Evolutionary conservation across 208 protist species (phyloP), one percentile per base, ranked within the genome.

Genomic region (Acanthamoeba lenticulata): DNA sequence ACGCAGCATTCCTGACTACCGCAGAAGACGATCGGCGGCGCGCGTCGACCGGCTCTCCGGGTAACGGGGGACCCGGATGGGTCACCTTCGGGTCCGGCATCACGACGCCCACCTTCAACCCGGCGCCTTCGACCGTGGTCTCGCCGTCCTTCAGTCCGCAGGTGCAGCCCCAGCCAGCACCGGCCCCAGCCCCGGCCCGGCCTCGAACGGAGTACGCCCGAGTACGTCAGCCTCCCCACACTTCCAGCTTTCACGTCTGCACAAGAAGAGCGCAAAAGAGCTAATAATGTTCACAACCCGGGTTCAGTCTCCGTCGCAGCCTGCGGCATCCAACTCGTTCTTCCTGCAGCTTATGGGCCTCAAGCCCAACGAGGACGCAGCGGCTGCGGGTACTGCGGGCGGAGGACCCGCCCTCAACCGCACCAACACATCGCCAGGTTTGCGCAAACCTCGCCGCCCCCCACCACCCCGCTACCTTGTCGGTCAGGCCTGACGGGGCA

Each of bases 301-400:
- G 52, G 11, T 69, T 69, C 29, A n/a, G 60, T 34, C 27, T 36
- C 67, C 67, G 11, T 77, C 67, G 36, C 32, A 38, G 32, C 67
- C 32, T 9, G 67, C 67, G 4, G 67, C 67, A 5, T 77, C 67
- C 15, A 90, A 90, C 40, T 90, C 81, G 5, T 90, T 90, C 47
- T 90, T 90, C 81, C 81, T 90, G 3, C 81, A 90, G 55, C 81
- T 90, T 21, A 90, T 90, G 81, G 81, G 81, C 3, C 29, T 90
- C 38, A 77, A 77, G 34, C 34, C 67, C 38, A 34, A 44, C 1
- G 36, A 77, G 1, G 21, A 1, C 15, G 38, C 3, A 44, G 3
- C 67, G 24, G 2, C 36, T 24, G 24, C 67, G 32, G 13, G 67
- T 11, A 21, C 52, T 60, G n/a, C n/a, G n/a, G 52, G 52, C 21